Evolutionary conservation across 805 yeast genomes (phyloP), one percentile per base, ranked within the genome.

Genomic region (Starmerella khaoyaiensis): DNA sequence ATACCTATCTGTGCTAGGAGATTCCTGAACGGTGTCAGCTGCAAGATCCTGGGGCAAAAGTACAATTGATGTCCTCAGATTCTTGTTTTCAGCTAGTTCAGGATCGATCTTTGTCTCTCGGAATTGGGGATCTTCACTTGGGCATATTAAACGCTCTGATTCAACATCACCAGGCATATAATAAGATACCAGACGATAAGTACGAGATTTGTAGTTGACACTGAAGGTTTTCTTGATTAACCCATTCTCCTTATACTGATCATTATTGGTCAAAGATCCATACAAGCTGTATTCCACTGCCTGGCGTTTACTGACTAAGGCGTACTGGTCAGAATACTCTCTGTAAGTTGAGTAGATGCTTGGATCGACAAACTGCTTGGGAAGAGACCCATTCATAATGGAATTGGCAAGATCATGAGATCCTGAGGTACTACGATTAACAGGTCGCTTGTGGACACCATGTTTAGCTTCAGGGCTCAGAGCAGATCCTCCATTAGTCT

Each of bases 171-270:
- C 71, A 0, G 83, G 76, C 21, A 70, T 63, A 54, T 82, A 86
- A 57, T 86, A 86, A 7, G 86, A 74, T 3, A 86, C 73, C 39
- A 86, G 58, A 52, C 87, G 95, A 39, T 52, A 56, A 5, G 49
- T 50, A 21, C 49, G 42, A 16, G 59, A 58, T 1, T 36, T 30
- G 29, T 33, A 41, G 17, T 58, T 56, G 12, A 78, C 57, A n/a
- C 74, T 68, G 19, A 82, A 63, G 0, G 96, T 81, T 56, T 84
- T 83, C 56, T 86, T 86, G 42, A 83, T 72, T 31, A 86, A 64
- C 0, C 94, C 94, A 31, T 67, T 65, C 32, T 71, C 75, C 51
- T 75, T 76, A 52, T 75, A 77, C 10, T 74, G 74, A 50, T 73
- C 75, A 0, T 76, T 67, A 24, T 71, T 69, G 17, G 69, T 71